Evolutionary conservation across 345 rosid species (phyloP).

Genomic region (Passiflora organensis): DNA sequence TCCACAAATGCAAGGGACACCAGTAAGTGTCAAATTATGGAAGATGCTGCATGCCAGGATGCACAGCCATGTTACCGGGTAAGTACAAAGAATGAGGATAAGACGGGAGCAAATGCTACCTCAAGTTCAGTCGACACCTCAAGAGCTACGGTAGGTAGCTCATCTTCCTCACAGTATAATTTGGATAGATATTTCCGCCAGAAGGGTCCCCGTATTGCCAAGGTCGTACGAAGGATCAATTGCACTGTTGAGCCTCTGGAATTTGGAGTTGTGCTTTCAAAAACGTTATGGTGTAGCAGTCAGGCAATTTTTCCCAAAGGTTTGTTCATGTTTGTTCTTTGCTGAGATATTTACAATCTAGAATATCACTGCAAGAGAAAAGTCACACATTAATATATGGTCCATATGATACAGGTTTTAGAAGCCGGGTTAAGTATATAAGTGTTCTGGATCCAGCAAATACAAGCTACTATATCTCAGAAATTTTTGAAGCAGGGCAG

Average conservation of each 20-base stretch:
- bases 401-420: conserved; percentile 66
- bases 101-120: conserved; percentile 33
- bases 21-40: conserved; percentile 18
- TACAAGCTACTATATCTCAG: conserved; percentile 74
- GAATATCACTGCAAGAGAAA: background rate
- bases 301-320: conserved; percentile 92
- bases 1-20: conserved; percentile 23
- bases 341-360: background rate
- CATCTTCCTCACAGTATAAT: conserved; percentile 63
- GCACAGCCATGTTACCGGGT: conserved; percentile 22
- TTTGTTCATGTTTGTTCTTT: conserved; percentile 19
- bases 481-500: conserved; percentile 76
- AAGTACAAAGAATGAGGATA: conserved; percentile 36
- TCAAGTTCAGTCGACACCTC: conserved; percentile 34
- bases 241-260: conserved; percentile 84
- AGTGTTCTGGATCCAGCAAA: conserved; percentile 76
- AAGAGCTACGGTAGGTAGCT: conserved; percentile 37
- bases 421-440: conserved; percentile 77
- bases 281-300: conserved; percentile 80
- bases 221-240: conserved; percentile 92
- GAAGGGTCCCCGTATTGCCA: conserved; percentile 98
- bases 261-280: conserved; percentile 70
- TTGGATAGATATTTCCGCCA: conserved; percentile 68
- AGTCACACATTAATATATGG: conserved; percentile 9
- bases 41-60: conserved; percentile 22